Base-by-base conservation (phyloP, 305 asterid species). In the Withania somnifera region DNA sequence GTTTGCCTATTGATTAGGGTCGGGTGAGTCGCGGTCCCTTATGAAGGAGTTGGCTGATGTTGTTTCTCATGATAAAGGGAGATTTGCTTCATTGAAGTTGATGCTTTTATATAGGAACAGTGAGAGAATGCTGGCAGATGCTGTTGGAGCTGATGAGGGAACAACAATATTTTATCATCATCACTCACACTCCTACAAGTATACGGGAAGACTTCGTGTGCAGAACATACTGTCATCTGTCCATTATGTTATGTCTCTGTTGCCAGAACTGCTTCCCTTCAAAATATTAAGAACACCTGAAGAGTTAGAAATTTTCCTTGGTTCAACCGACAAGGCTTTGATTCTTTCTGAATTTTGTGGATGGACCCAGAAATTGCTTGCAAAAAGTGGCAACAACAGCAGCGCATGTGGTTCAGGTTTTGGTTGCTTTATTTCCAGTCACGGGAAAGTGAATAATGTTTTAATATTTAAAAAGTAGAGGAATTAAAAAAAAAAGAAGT, bases 301-400 rank as follows among this genome's bases (percentile, higher is more conserved):
- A 17, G 97, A 92, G 81, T 83, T 96, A 84, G 83, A 76, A 32
- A 88, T 77, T 84, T 96, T 96, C 86, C 87, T 94, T 88, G 88
- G 84, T 86, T 93, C 98, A 87, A 90, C 97, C 60, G 99, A 94
- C 88, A 96, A 92, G 90, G 91, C 93, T 85, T 87, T 96, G 83
- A 87, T 96, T 90, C 98, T 96, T 77, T 84, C 86, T 53, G 98
- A 96, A 42, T 90, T 92, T 82, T 96, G 98, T 91, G 98, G 97
- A 83, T 96, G 99, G 99, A 89, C 94, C 77, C 89, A 89, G 54
- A 89, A 84, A 57, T 87, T 96, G 90, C 85, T 94, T 82, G 86
- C 90, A 47, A 82, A 30, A 84, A 89, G 90, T 54, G 85, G 80
- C 80, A 85, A 28, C 40, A 84, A 84, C 77, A 79, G 40, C 57